Evolutionary conservation across 306 rosid species (phyloP).

Genomic region (Lathyrus sativus): DNA sequence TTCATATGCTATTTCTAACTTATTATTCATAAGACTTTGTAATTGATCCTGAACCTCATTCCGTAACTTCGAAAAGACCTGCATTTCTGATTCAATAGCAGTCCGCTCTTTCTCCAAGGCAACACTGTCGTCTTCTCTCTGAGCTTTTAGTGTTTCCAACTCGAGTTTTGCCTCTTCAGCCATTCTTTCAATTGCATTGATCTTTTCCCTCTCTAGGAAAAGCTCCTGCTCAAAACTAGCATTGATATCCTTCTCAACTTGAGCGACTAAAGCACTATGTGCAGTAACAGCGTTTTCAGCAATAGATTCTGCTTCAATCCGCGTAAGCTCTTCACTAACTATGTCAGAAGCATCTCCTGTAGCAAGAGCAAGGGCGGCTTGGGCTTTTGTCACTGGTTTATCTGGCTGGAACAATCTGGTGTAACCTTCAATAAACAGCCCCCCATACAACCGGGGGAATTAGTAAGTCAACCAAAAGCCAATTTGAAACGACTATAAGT

Average conservation of each 20-base stretch:
- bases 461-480: constrained; percentile 11
- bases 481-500: constrained; percentile 10
- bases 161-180: constrained; percentile 84
- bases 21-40: constrained; percentile 71
- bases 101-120: constrained; percentile 75
- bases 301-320: constrained; percentile 92
- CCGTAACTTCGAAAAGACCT: constrained; percentile 73
- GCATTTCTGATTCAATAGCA: constrained; percentile 88
- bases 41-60: constrained; percentile 86
- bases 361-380: constrained; percentile 96
- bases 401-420: constrained; percentile 90
- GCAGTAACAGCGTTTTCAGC: constrained; percentile 97
- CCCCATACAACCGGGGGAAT: constrained; percentile 14
- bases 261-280: constrained; percentile 88
- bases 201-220: constrained; percentile 79
- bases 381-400: constrained; percentile 96
- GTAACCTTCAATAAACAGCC: constrained; percentile 61
- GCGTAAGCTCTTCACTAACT: constrained; percentile 94
- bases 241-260: constrained; percentile 90
- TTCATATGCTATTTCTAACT: constrained; percentile 77
- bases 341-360: constrained; percentile 91
- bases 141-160: constrained; percentile 74
- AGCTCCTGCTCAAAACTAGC: constrained; percentile 83
- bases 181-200: constrained; percentile 78
- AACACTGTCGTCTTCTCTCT: constrained; percentile 66